Evolutionary conservation across 495 filamentous ascomycete species (phyloP), one percentile per base, ranked within the genome.

Genomic region (Durotheca rogersii): DNA sequence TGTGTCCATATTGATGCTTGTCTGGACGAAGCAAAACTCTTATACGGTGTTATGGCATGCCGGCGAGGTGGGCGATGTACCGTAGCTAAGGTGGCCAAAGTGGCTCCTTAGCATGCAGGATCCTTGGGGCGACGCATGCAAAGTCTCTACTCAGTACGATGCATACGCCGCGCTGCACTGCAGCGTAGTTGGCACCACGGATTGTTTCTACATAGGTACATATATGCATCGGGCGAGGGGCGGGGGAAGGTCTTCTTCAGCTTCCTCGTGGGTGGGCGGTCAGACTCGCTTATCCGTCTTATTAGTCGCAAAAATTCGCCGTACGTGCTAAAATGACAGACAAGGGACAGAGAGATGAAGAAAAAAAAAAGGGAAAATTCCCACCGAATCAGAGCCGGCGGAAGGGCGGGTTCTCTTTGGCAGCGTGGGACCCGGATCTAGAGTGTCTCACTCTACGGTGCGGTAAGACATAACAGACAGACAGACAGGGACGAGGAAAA

Each of bases 371-470:
- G 23, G 23, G 15, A 47, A 42, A 37, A 41, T 42, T 25, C 17
- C 32, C 41, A 58, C 31, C 46, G 41, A 59, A 59, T 59, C 38
- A 59, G 32, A 54, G 43, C 19, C 12, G 31, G 20, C 27, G n/a
- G 52, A 58, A 44, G 6, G 40, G 49, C 53, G 56, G 49, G 12
- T 36, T 46, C 20, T 39, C 9, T 27, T 27, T 37, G 14, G 11
- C 45, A 46, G 45, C 35, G 45, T 58, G 40, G 56, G 19, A n/a
- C n/a, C 39, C 44, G 44, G 53, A 53, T 58, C 39, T 53, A 50
- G 55, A 56, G 43, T 58, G 55, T 58, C 55, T 58, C 40, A 53
- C 25, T 52, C 43, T 49, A 53, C 18, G 33, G 34, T 53, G 49
- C 34, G 32, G 40, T 42, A 49, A 27, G 40, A 40, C 17, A 29